A percentile compares a stretch with the other conserved stretches of the same genome.
These are phyloP conservation scores for Erythrophleum fordii DNA, from an alignment of 306 rosid genomes.

Conservation along the genomic window DNA sequence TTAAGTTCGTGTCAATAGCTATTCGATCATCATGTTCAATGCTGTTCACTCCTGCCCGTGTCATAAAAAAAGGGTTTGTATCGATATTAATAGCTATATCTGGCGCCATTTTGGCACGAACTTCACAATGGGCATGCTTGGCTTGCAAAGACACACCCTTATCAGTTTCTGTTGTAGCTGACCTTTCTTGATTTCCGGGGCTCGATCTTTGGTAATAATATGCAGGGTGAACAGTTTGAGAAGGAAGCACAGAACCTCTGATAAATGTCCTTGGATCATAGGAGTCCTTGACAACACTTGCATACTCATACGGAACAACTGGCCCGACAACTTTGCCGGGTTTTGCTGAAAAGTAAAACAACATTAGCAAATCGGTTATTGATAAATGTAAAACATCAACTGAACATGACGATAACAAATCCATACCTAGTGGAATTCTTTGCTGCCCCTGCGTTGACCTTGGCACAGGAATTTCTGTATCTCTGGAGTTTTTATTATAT, in stretches of 20 bases:
- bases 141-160: constrained; percentile 53
- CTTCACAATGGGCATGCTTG: constrained; percentile 68
- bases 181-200: constrained; percentile 59
- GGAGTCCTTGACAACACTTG: constrained; percentile 62
- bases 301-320: constrained; percentile 71
- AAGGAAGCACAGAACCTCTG: constrained; percentile 67
- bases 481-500: constrained; percentile 56
- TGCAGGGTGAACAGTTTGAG: constrained; percentile 67
- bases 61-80: constrained; percentile 88
- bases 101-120: constrained; percentile 66
- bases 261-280: constrained; percentile 74
- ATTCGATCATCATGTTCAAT: constrained; percentile 63
- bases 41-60: constrained; percentile 75
- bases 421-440: constrained; percentile 72
- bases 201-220: constrained; percentile 71
- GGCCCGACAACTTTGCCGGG: constrained; percentile 92
- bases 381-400: background rate
- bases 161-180: constrained; percentile 50
- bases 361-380: constrained; percentile 9
- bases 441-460: constrained; percentile 69
- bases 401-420: background rate
- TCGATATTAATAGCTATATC: constrained; percentile 78
- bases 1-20: constrained; percentile 63
- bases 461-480: constrained; percentile 56
- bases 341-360: constrained; percentile 62